Evolutionary conservation across 2,329 filamentous ascomycete species (phyloP), one percentile per base, ranked within the genome.

Genomic region (Calonectria henricotiae): DNA sequence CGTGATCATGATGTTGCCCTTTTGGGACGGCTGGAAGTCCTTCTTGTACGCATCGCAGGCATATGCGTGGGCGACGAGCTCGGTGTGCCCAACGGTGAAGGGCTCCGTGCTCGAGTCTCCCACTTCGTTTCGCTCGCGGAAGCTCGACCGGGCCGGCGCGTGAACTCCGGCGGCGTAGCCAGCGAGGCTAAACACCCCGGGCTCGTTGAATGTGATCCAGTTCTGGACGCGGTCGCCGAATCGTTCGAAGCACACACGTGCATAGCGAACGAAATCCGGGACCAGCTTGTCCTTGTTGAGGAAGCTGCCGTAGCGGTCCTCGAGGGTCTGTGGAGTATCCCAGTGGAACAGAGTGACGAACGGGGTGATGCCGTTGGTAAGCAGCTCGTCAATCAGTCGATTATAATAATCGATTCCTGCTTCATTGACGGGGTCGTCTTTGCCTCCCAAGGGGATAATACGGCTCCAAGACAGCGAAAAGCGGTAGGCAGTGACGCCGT

Each of bases 391-490:
- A 30, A 91, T 86, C 44, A 92, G 85, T 51, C 87, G 85, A 76
- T 88, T 83, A 78, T 92, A 92, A 79, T 89, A 88, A 58, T 87
- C 83, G 39, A 92, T 78, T 7, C 90, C 90, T 61, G 86, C 85
- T 70, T 90, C 84, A 74, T 91, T 92, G 78, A 92, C 78, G 0
- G 89, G 89, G 68, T 91, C 90, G 61, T 90, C 86, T 64, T 88
- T 87, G 20, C 90, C 89, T 20, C 90, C 90, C 5, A 90, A 83
- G 0, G 90, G 90, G 62, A 92, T 91, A 70, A 92, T 88, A 49
- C 90, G 88, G 13, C 89, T 88, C 90, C 90, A 92, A 4, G 89
- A 89, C 30, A 92, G 82, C 4, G 89, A 91, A 79, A 92, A 92
- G 27, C 90, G 88, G 77, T 92, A 92, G 4, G 87, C 88, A 69